Base-by-base conservation (phyloP, 257 asterid species). In the Vinca minor region DNA sequence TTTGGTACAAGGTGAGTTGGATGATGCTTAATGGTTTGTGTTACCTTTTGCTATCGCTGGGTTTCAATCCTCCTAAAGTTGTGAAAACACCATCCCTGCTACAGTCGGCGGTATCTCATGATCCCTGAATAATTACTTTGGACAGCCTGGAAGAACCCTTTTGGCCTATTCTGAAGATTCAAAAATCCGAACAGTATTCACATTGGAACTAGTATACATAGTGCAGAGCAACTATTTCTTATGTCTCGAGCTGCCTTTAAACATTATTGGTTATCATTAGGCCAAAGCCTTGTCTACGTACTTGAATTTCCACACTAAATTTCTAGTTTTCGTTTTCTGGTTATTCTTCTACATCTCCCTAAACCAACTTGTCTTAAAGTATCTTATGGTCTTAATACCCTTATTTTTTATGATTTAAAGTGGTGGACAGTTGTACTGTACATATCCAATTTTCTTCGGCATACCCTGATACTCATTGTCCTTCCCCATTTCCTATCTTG, bases 1-100 rank as follows among this genome's bases (percentile, higher is more conserved):
- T 62, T 42, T 18, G 47, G 55, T 74, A 63, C 65, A 64, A 64
- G 78, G 75, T 70, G 65, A 65, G 66, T 61, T 54, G 48, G 73
- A 60, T 49, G 60, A 12, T 47, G 34, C 59, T 59, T 68, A 35
- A 35, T 31, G 31, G 17, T 53, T 62, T 28, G n/a, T n/a, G n/a
- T n/a, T n/a, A 17, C 26, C n/a, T n/a, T 29, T 38, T 5, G 15
- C 18, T 1, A 59, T 42, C 23, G 26, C 15, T 31, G 21, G 36
- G 12, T 34, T n/a, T n/a, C 36, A 4, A 18, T 10, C 42, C 26
- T 8, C 25, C 15, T 0, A 25, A 53, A 34, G 66, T 14, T 34
- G 23, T n/a, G 9, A 18, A 6, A 29, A 25, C 13, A n/a, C 10
- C 53, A n/a, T 18, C 17, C 35, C 61, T 29, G 61, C 20, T 15